Evolutionary conservation across 2,329 filamentous ascomycete species (phyloP), one percentile per base, ranked within the genome.

Genomic region (Cercospora sesami): DNA sequence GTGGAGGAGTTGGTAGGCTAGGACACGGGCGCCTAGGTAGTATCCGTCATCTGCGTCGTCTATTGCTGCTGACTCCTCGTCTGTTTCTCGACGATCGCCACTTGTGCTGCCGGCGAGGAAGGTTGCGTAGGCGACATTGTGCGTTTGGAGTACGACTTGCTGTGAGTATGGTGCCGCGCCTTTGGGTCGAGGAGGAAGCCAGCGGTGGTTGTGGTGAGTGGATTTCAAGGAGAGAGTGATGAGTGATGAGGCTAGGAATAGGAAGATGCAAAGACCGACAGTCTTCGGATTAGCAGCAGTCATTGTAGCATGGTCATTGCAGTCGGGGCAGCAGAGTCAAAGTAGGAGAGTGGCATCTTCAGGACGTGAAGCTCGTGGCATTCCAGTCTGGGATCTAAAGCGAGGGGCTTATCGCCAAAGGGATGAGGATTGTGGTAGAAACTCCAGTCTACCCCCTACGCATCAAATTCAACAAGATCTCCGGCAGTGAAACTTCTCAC

Each of bases 1-100:
- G 73, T 80, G 78, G 7, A 80, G 74, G 64, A 81, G 75, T 62
- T 79, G 78, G 71, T 80, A 80, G 36, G 75, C 74, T 14, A 80
- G 72, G 1, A 80, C 75, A 21, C 79, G 75, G 10, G 75, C 74
- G 65, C 74, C 75, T 28, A 78, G 57, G 69, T 76, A 79, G 72
- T 80, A 79, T 42, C 75, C 77, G 60, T 80, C 78, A 51, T 78
- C 72, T 33, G 75, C 67, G 36, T 77, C 74, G 63, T 77, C 65
- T 42, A 70, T 67, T 12, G 64, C 69, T 21, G 72, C 73, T 58
- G 69, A 68, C 57, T 74, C 70, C 39, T 73, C 67, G 53, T 75
- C 71, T 9, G 69, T 71, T 14, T 66, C 63, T 26, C 69, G 68
- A 30, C 66, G 61, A 59, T 64, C 69, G 9, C 69, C 67, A 33